Conservation (phyloP, 495 filamentous ascomycete species). For the Poronia punctata region DNA sequence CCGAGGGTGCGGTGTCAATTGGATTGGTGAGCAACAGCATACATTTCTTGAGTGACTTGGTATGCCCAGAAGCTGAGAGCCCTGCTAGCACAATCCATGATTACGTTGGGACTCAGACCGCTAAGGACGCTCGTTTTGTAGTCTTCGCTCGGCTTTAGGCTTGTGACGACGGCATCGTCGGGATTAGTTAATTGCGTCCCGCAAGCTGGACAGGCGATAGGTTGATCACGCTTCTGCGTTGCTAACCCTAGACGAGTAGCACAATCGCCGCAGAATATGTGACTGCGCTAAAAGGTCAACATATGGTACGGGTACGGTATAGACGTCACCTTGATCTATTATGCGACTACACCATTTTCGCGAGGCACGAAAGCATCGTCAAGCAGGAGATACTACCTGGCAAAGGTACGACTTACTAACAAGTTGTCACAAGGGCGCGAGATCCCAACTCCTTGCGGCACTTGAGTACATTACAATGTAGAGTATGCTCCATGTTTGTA, state of each 20-base stretch:
- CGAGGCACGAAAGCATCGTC: background rate
- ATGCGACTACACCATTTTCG: too few relatives aligned
- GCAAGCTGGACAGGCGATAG: constrained; percentile 77
- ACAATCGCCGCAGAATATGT: constrained; percentile 80
- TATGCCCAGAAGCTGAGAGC: constrained; percentile 87
- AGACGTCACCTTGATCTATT: too few relatives aligned
- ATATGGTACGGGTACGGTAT: constrained; percentile 7
- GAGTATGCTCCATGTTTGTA: constrained; percentile 56
- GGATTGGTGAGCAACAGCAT: constrained; percentile 7
- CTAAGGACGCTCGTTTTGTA: constrained; percentile 89
- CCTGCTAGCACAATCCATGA: constrained; percentile 86
- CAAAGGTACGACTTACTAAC: constrained; percentile 51
- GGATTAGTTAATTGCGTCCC: constrained; percentile 58
- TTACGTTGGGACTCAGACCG: constrained; percentile 72
- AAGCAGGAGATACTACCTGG: background rate
- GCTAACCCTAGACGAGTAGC: constrained; percentile 62
- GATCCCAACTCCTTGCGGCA: constrained; percentile 68
- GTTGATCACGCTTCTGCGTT: constrained; percentile 41
- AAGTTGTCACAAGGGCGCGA: constrained; percentile 82
- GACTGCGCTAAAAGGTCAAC: constrained; percentile 41
- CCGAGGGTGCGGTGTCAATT: background rate
- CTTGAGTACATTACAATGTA: constrained; percentile 77
- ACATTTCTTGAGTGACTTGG: constrained; percentile 90
- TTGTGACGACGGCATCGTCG: constrained; percentile 70
- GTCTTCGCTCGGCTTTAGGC: constrained; percentile 81